Conservation (phyloP, 805 yeast species). For the Schwanniomyces sp. region DNA sequence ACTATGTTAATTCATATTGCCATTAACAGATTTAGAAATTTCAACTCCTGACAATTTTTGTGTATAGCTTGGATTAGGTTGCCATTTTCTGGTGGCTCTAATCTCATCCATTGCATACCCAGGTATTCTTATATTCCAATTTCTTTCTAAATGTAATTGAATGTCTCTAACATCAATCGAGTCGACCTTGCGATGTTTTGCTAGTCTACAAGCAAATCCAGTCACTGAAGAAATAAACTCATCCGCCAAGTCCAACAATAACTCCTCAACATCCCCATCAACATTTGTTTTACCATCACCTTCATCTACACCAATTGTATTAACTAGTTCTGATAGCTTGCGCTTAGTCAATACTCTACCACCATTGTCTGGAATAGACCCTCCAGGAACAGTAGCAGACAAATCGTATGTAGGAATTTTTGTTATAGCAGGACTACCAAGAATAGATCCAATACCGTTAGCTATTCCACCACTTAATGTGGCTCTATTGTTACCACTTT, state of each 20-base stretch:
- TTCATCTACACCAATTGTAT: slow-evolving; percentile 77
- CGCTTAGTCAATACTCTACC: slow-evolving; percentile 86
- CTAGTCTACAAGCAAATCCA: slow-evolving; percentile 88
- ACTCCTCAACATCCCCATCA: slow-evolving; percentile 95
- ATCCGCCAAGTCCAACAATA: slow-evolving; percentile 88
- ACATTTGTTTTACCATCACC: slow-evolving; percentile 89
- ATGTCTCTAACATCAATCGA: slow-evolving; percentile 85
- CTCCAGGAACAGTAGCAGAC: slow-evolving; percentile 28
- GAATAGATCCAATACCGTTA: slow-evolving; percentile 56
- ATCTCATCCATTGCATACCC: slow-evolving; percentile 93
- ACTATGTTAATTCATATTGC: slow-evolving; percentile 29
- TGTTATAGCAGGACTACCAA: slow-evolving; percentile 73
- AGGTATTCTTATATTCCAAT: slow-evolving; percentile 94
- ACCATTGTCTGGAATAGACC: slow-evolving; percentile 51
- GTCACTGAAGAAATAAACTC: slow-evolving; percentile 92
- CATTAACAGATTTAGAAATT: slow-evolving; percentile 61
- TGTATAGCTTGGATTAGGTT: slow-evolving; percentile 59
- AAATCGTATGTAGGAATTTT: slow-evolving; percentile 82
- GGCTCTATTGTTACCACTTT: slow-evolving; percentile 56
- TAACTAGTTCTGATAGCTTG: slow-evolving; percentile 83
- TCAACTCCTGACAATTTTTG: slow-evolving; percentile 71
- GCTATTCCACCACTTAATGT: slow-evolving; percentile 84
- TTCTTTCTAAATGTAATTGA: slow-evolving; percentile 85
- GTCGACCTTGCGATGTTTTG: slow-evolving; percentile 91
- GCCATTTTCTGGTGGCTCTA: slow-evolving; percentile 71